Conservation (phyloP, 768 basidiomycete species). For the Pleurotus cornucopiae region DNA sequence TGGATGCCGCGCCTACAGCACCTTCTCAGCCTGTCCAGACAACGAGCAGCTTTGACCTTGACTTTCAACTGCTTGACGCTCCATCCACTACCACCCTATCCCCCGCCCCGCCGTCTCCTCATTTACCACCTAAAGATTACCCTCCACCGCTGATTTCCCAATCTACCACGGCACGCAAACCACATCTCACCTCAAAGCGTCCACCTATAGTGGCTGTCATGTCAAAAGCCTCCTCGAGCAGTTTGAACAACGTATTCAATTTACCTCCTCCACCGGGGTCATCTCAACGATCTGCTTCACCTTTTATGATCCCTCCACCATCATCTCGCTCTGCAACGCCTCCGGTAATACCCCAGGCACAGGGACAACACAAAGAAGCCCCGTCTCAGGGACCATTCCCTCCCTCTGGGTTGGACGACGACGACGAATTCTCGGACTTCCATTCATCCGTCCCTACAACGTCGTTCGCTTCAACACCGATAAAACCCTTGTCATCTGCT, state of each 20-base stretch:
- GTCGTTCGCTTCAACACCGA: slow-evolving; percentile 10
- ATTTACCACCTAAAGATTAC: neutral
- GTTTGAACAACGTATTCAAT: slow-evolving; percentile 5
- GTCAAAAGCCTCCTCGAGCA: slow-evolving; percentile 1
- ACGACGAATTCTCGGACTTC: slow-evolving; percentile 57
- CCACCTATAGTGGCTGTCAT: slow-evolving; percentile 4
- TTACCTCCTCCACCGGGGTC: slow-evolving; percentile 14
- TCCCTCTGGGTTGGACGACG: slow-evolving; percentile 22
- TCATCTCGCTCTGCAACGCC: neutral
- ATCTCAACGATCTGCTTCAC: slow-evolving; percentile 9
- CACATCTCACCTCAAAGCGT: neutral
- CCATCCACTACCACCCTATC: neutral
- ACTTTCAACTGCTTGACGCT: slow-evolving; percentile 1
- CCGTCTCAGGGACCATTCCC: neutral
- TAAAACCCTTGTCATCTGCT: slow-evolving; percentile 18
- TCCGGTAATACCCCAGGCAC: slow-evolving; percentile 6
- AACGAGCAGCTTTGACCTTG: neutral
- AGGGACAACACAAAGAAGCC: neutral
- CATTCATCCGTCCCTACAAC: slow-evolving; percentile 22
- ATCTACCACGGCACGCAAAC: neutral
- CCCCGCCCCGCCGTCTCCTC: neutral
- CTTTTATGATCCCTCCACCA: slow-evolving; percentile 7
- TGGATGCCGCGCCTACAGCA: neutral
- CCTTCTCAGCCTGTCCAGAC: neutral
- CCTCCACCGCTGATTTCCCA: neutral